Conservation (phyloP, 169 alveolate species). For the Plasmodium inui region DNA sequence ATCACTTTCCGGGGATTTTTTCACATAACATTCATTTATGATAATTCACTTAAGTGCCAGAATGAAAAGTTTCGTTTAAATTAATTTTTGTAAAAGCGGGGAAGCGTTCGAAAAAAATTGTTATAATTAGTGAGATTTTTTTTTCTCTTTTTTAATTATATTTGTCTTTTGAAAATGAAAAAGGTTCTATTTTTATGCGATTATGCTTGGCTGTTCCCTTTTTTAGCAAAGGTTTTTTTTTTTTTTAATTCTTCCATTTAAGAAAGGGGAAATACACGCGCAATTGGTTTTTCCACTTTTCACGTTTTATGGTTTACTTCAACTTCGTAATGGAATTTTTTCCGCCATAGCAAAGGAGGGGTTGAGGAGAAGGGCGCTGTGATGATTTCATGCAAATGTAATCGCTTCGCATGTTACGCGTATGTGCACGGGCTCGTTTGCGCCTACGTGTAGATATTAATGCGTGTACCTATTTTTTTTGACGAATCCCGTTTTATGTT, state of each 20-base stretch:
- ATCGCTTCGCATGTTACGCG: not conserved
- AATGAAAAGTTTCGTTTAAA: not conserved
- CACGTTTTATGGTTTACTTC: not conserved
- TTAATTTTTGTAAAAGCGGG: not conserved
- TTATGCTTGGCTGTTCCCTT: not conserved
- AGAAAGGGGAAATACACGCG: not conserved
- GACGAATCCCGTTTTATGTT: not conserved
- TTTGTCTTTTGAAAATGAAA: not conserved
- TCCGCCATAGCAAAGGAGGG: not conserved
- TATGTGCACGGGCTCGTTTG: not conserved
- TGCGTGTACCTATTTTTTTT: not conserved
- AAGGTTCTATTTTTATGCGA: not conserved
- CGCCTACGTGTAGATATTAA: not conserved
- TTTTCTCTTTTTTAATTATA: not conserved
- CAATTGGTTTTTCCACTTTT: not conserved
- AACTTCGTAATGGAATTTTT: not conserved
- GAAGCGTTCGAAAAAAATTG: not conserved
- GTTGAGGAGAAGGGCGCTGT: not conserved
- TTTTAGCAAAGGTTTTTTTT: not conserved
- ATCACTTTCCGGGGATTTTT: not conserved
- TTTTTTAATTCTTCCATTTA: not conserved
- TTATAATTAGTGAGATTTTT: not conserved
- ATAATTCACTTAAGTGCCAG: not conserved
- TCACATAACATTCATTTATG: not conserved
- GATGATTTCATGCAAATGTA: not conserved